Evolutionary conservation across 495 filamentous ascomycete species (phyloP).

Genomic region (Talaromyces wortmannii): DNA sequence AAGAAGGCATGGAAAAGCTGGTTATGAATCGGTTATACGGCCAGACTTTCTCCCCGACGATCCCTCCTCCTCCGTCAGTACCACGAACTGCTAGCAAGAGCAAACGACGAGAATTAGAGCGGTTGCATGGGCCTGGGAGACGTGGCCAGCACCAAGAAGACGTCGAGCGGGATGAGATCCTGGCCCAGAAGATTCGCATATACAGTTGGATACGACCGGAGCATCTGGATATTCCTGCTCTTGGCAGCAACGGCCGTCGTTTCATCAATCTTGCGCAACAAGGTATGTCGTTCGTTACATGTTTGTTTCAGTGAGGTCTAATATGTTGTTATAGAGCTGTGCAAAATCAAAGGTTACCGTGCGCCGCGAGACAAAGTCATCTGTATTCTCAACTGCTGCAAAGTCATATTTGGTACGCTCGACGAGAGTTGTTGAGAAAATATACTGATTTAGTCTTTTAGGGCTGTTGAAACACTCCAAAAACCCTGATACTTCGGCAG

Average conservation of each 20-base stretch:
- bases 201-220: constrained; percentile 93
- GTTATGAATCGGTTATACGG: constrained; percentile 98
- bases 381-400: constrained; percentile 97
- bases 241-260: constrained; percentile 73
- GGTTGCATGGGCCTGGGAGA: constrained; percentile 70
- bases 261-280: constrained; percentile 88
- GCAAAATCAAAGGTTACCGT: constrained; percentile 93
- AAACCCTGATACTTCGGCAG: constrained; percentile 80
- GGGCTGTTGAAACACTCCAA: constrained; percentile 88
- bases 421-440: not conserved
- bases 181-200: constrained; percentile 93
- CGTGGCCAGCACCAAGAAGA: constrained; percentile 97
- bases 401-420: constrained; percentile 88
- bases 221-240: constrained; percentile 89
- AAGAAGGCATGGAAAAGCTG: constrained; percentile 99
- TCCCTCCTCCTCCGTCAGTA: constrained; percentile 71
- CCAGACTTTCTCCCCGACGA: constrained; percentile 94
- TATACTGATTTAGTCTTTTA: constrained; percentile 19
- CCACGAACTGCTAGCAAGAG: constrained; percentile 55
- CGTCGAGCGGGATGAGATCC: constrained; percentile 89
- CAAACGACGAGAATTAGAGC: constrained; percentile 60
- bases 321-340: constrained; percentile 53
- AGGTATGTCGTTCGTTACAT: constrained; percentile 38
- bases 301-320: not conserved
- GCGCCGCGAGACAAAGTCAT: constrained; percentile 97